Percentiles rank a stretch among this genome's conserved stretches.
phyloP scores from a whole-genome alignment of 768 basidiomycete species.

The Filobasidium floriforme region DNA sequence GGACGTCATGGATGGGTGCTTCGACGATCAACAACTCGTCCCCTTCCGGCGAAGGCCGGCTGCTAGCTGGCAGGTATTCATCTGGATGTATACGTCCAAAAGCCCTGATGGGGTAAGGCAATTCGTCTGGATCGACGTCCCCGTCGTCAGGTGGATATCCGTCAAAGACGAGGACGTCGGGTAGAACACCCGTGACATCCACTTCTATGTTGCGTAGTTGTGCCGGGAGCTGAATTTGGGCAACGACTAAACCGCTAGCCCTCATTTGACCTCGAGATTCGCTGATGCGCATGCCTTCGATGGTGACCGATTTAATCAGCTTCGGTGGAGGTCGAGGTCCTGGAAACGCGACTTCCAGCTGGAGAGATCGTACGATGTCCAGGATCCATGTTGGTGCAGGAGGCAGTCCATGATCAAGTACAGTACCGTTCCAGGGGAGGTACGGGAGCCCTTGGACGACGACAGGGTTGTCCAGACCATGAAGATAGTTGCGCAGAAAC shows the following conservation, averaged over 20 bases:
- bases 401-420: conserved; percentile 4
- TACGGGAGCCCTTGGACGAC: conserved; percentile 30
- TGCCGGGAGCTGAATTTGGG: conserved; percentile 54
- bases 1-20: conserved; percentile 37
- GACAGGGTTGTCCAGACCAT: conserved; percentile 38
- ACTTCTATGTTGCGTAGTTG: conserved; percentile 56
- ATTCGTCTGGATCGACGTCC: conserved; percentile 61
- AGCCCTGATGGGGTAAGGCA: conserved; percentile 46
- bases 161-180: conserved; percentile 41
- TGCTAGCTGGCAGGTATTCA: conserved; percentile 51
- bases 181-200: conserved; percentile 51
- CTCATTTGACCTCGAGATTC: conserved; percentile 35
- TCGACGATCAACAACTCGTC: conserved; percentile 28
- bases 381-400: conserved; percentile 34
- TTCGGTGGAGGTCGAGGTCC: conserved; percentile 37
- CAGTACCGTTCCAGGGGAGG: conserved; percentile 19
- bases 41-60: conserved; percentile 18
- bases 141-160: conserved; percentile 47
- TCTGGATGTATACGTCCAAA: conserved; percentile 52
- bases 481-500: conserved; percentile 39
- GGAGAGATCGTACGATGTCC: conserved; percentile 25
- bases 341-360: conserved; percentile 34
- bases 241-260: conserved; percentile 40
- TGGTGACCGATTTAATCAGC: conserved; percentile 37
- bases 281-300: conserved; percentile 42